Conservation (phyloP, 495 filamentous ascomycete species). For the Platismatia glauca region DNA sequence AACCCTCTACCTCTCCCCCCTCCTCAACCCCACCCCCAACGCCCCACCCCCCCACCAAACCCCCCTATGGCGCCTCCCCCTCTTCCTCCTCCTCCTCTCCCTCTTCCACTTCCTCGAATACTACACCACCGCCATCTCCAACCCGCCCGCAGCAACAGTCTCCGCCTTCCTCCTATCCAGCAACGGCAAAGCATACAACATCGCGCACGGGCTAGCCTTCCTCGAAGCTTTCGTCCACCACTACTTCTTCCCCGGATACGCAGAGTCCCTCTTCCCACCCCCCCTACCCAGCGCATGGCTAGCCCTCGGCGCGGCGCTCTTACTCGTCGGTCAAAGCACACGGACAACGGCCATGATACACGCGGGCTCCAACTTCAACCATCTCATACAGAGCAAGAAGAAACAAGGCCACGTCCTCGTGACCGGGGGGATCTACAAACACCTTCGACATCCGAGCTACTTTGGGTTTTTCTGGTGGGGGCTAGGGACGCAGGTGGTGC, state of each 20-base stretch:
- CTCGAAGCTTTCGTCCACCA: constrained; percentile 59
- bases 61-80: constrained; percentile 70
- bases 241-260: constrained; percentile 42
- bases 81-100: constrained; percentile 67
- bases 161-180: constrained; percentile 73
- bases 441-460: constrained; percentile 78
- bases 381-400: constrained; percentile 62
- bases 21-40: constrained; percentile 35
- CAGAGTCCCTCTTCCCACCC: not conserved
- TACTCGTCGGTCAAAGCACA: constrained; percentile 60
- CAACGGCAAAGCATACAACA: constrained; percentile 78
- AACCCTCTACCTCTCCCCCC: constrained; percentile 38
- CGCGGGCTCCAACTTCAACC: constrained; percentile 87
- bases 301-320: constrained; percentile 51
- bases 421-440: constrained; percentile 55
- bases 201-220: constrained; percentile 66
- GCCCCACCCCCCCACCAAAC: constrained; percentile 32
- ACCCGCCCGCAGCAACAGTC: constrained; percentile 60
- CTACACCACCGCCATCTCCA: constrained; percentile 76
- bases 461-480: constrained; percentile 99
- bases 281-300: constrained; percentile 23
- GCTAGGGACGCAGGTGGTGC: constrained; percentile 80
- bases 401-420: constrained; percentile 67
- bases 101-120: constrained; percentile 96
- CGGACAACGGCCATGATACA: constrained; percentile 77